phyloP scores from a whole-genome alignment of 441 rosid species.

The Populus tomentosa region DNA sequence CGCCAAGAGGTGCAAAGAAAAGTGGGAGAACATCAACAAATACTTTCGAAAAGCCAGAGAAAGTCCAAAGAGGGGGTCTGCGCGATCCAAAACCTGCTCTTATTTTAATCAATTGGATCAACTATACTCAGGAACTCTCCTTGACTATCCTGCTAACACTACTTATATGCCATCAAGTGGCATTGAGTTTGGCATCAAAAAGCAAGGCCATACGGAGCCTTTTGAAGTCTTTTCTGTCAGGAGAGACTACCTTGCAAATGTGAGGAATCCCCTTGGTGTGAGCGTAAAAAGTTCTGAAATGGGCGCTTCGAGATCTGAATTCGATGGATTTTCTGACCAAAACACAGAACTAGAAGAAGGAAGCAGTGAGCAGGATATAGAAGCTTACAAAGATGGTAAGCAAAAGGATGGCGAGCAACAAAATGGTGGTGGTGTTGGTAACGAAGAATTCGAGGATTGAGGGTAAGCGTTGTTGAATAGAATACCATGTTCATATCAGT shows the following conservation, averaged over 20 bases:
- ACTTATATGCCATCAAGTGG: not conserved
- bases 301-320: slow-evolving; percentile 15
- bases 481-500: not conserved
- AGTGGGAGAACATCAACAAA: slow-evolving; percentile 54
- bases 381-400: slow-evolving; percentile 11
- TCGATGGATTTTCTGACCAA: slow-evolving; percentile 5
- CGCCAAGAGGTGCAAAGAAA: slow-evolving; percentile 47
- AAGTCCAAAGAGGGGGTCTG: slow-evolving; percentile 23
- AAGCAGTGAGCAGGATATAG: slow-evolving; percentile 13
- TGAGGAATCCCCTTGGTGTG: slow-evolving; percentile 7
- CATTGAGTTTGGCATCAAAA: slow-evolving; percentile 1
- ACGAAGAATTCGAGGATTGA: not conserved
- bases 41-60: slow-evolving; percentile 39
- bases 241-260: slow-evolving; percentile 9
- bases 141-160: not conserved
- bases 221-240: slow-evolving; percentile 18
- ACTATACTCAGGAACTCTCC: slow-evolving; percentile 27
- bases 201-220: slow-evolving; percentile 27
- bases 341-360: slow-evolving; percentile 3
- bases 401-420: slow-evolving; percentile 1
- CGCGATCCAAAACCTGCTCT: slow-evolving; percentile 34
- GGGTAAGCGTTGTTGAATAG: not conserved
- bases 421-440: not conserved
- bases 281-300: slow-evolving; percentile 15
- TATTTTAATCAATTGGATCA: slow-evolving; percentile 41